Percentiles rank a stretch among this genome's conserved stretches.
Evolutionary conservation across 257 asterid genomes (phyloP).

Genomic region (Rhazya stricta): DNA sequence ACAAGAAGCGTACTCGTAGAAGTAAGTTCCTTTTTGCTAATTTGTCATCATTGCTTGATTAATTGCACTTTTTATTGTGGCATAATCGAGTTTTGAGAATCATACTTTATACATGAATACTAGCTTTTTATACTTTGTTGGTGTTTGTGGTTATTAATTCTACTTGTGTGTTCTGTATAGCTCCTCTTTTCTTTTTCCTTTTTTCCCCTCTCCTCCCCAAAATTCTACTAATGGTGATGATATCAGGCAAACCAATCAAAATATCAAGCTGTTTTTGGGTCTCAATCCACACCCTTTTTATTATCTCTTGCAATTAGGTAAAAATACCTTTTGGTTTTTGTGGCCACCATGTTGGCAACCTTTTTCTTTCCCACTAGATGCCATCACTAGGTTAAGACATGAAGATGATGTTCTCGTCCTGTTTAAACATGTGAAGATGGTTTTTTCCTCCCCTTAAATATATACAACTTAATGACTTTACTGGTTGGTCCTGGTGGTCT

Average conservation of each 20-base stretch:
- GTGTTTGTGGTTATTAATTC: neutral
- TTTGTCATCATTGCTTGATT: neutral
- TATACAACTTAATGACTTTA: too few relatives aligned
- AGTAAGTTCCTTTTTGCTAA: constrained; percentile 25
- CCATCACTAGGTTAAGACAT: neutral
- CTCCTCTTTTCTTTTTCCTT: neutral
- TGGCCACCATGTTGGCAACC: neutral
- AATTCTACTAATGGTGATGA: neutral
- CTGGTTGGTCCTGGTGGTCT: neutral
- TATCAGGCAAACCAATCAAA: too few relatives aligned
- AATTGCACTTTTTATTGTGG: neutral
- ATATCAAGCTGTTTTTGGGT: too few relatives aligned
- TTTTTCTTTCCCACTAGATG: too few relatives aligned
- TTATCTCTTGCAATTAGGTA: too few relatives aligned
- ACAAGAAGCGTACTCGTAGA: constrained; percentile 92
- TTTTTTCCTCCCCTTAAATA: too few relatives aligned
- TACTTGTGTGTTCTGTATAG: neutral
- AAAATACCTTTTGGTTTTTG: neutral
- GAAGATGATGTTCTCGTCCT: neutral
- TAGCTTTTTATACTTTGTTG: neutral
- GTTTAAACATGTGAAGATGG: neutral
- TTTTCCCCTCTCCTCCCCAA: too few relatives aligned
- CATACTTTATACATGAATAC: neutral
- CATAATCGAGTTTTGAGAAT: neutral
- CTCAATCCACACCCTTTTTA: too few relatives aligned